Evolutionary conservation across 441 rosid genomes (phyloP), one percentile per base, ranked within the genome.

Genomic region (California macrophylla): DNA sequence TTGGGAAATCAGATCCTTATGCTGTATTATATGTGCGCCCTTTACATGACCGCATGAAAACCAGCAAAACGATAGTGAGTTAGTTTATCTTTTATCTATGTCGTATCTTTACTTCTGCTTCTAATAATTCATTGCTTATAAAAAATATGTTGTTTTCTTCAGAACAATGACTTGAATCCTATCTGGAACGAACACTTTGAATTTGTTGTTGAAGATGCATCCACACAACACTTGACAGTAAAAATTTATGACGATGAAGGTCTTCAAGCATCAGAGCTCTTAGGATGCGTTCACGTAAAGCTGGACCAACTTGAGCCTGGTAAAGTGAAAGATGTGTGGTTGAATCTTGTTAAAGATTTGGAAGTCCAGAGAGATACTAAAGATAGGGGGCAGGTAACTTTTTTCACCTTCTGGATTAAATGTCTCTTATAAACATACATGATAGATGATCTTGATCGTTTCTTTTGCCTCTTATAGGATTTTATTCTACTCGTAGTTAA

Each of bases 1-100:
- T 95, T 29, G 98, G 98, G 72, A 95, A 91, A 84, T 92, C 99
- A 0, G 99, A 95, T 89, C 98, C 99, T 68, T 95, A 72, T 73
- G 96, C 88, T 52, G 84, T 79, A 29, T 28, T 95, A 21, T 92
- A 85, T 66, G 69, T 92, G 54, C 95, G 99, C 25, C 98, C 99
- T 0, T 67, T 95, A 69, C 92, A 81, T 5, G 81, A 88, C 75
- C 85, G 79, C 82, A 91, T 73, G 62, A 87, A 87, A 69, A 89
- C 82, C 66, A 95, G 97, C 80, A 95, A 81, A 85, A 86, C 85
- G 50, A 88, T 95, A 29, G 99, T 95, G 83, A 71, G 88, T 24
- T 26, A 20, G 64, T 54, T 54, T 56, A 56, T n/a, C 10, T 42
- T 24, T 12, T 56, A 8, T 21, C 9, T 56, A 10, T 56, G n/a